Conservation (phyloP, 2,329 filamentous ascomycete species). For the Monosporascus sp. region DNA sequence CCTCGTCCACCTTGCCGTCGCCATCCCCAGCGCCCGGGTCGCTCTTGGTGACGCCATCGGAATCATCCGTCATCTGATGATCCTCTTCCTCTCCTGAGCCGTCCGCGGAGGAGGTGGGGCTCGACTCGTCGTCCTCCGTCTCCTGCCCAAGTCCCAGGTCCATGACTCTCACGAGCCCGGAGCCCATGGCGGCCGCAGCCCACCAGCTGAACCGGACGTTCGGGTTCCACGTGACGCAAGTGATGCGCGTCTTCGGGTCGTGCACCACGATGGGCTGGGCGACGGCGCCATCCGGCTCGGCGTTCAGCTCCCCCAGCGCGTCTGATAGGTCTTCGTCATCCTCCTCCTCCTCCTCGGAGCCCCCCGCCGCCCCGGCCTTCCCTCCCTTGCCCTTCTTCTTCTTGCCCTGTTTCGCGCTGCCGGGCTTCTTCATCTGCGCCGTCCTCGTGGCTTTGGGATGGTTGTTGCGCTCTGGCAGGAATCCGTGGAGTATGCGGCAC, state of each 20-base stretch:
- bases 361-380: constrained; percentile 8
- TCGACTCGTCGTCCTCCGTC: background rate
- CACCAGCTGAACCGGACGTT: constrained; percentile 61
- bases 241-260: constrained; percentile 59
- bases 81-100: background rate
- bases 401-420: constrained; percentile 25
- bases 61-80: constrained; percentile 1
- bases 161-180: constrained; percentile 61
- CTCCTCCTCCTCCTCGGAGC: constrained; percentile 25
- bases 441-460: constrained; percentile 36
- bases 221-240: constrained; percentile 62
- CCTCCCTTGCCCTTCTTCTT: constrained; percentile 22
- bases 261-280: constrained; percentile 46
- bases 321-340: constrained; percentile 16
- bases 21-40: constrained; percentile 3
- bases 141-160: constrained; percentile 51
- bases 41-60: constrained; percentile 1
- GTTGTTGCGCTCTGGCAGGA: constrained; percentile 43
- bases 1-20: constrained; percentile 9
- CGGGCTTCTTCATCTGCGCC: constrained; percentile 28
- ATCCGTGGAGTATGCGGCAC: constrained; percentile 47
- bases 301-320: constrained; percentile 21
- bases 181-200: constrained; percentile 62
- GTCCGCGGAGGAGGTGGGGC: constrained; percentile 15
- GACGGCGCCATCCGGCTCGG: constrained; percentile 16